A percentile compares a stretch with the other conserved stretches of the same genome.
Conservation (phyloP, 1,139 yeast species). For the Kodamaea arcana region DNA sequence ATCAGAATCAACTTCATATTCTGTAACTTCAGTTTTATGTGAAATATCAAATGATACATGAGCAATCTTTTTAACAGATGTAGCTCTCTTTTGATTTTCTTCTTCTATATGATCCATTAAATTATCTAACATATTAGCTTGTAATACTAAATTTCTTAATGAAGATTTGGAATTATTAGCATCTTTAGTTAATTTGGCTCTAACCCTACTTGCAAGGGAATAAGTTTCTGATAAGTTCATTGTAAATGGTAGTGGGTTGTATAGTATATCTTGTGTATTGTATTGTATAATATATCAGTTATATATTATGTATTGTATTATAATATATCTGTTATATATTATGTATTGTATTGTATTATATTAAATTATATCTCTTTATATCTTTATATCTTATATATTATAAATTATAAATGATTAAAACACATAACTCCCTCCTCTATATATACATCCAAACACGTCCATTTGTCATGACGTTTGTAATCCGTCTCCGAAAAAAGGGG, state of each 20-base stretch:
- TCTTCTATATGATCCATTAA: constrained; percentile 52
- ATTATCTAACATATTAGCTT: constrained; percentile 71
- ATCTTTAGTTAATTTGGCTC: constrained; percentile 62
- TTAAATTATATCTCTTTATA: too few species aligned
- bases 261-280: too few species aligned
- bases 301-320: too few species aligned
- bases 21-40: constrained; percentile 17
- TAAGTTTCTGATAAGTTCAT: constrained; percentile 53
- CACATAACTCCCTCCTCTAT: neutral
- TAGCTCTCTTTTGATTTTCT: constrained; percentile 27
- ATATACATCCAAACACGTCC: neutral
- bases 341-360: neutral
- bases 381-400: too few species aligned
- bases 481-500: neutral
- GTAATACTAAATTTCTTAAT: constrained; percentile 61
- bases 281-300: too few species aligned
- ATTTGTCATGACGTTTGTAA: neutral
- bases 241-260: neutral
- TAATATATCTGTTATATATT: too few species aligned
- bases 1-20: constrained; percentile 19
- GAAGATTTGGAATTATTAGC: constrained; percentile 60
- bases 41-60: constrained; percentile 12
- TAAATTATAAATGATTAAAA: too few species aligned
- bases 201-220: constrained; percentile 64
- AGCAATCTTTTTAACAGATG: constrained; percentile 6